Conservation (phyloP, 129 eudicot genomes). For the Helianthus annuus region DNA sequence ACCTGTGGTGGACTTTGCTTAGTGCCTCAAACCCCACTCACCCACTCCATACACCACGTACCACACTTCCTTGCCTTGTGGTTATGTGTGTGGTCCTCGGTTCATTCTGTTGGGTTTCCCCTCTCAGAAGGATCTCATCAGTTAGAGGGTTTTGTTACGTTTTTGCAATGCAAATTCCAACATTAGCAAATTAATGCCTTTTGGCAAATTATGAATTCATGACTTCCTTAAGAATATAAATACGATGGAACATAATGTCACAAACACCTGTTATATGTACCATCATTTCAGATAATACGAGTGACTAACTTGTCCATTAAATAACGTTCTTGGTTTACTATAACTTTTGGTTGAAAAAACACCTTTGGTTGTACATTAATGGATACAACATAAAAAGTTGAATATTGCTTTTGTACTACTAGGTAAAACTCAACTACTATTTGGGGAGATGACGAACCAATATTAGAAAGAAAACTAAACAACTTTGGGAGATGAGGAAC, state of each 20-base stretch:
- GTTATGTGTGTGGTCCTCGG: constrained; percentile 30
- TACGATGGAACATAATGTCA: neutral
- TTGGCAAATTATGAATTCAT: neutral
- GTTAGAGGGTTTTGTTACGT: too few species aligned
- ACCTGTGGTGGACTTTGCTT: constrained; percentile 32
- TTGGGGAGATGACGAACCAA: too few species aligned
- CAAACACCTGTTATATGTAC: neutral
- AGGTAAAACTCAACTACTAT: too few species aligned
- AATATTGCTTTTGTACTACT: neutral
- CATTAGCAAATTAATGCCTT: neutral
- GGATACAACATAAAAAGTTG: too few species aligned
- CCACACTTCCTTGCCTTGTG: constrained; percentile 18
- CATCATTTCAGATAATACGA: neutral
- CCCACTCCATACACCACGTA: constrained; percentile 18
- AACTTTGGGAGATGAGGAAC: neutral
- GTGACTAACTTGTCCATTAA: neutral
- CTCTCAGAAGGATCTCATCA: too few species aligned
- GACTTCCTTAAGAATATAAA: neutral
- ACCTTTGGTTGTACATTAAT: neutral
- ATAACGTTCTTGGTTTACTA: neutral
- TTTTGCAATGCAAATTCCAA: neutral
- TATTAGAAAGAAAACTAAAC: neutral
- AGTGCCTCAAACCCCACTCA: neutral
- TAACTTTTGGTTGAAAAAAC: neutral
- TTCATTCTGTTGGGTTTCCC: neutral